Base-by-base conservation (phyloP, 192 early-diverging fungal species). In the Mortierella hygrophila region DNA sequence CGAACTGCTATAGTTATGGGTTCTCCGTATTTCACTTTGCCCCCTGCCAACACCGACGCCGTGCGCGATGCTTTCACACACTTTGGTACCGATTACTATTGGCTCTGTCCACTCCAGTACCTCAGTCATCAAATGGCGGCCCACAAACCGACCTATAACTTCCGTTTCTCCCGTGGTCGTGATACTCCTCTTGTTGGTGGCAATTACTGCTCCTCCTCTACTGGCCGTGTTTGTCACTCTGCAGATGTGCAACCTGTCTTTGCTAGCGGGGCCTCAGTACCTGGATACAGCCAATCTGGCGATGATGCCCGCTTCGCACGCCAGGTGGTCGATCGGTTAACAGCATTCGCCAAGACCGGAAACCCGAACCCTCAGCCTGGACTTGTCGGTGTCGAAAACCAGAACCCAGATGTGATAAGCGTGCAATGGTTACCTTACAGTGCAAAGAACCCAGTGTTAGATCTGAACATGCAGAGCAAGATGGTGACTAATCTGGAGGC, bases 231-330 rank as follows among this genome's bases (percentile, higher is more conserved):
- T 1, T 88, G 88, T 40, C 82, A 88, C 37, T 82, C 82, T 0
- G 76, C 74, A 0, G 88, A 88, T 40, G 69, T 88, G 40, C 78
- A 78, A 26, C 70, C 78, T 18, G 77, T 80, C 18, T 88, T 88
- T 80, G 82, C 77, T 1, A 76, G 73, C 60, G 75, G 78, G 13
- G 82, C 55, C 44, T 26, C 77, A 3, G 75, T 84, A 23, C 78
- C 74, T 21, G 68, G 78, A 3, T 70, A 78, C 69, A 18, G 49
- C 11, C 79, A 76, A 70, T 68, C 63, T 8, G 77, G 82, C 4
- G 89, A 90, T 29, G 79, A 88, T 54, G 89, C 88, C 35, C 87
- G 84, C 8, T 82, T 90, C 35, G 79, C 87, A 18, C 78, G 84
- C 6, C 89, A 90, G n/a, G 77, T 87, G 15, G 81, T 85, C 16